Evolutionary conservation across 257 asterid species (phyloP), one percentile per base, ranked within the genome.

Genomic region (Leonotis leonurus): DNA sequence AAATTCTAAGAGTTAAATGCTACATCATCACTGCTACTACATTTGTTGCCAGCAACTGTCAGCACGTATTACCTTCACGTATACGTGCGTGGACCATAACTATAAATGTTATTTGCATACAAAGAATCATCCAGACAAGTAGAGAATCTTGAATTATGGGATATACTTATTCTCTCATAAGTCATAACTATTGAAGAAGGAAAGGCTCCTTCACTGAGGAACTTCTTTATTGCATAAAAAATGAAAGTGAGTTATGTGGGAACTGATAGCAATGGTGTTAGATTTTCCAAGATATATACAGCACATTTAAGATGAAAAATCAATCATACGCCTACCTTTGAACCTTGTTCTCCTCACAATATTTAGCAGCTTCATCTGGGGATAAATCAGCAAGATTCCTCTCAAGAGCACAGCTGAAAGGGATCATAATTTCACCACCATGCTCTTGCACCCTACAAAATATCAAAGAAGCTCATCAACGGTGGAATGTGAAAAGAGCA

Each of bases 391-490:
- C 80, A 74, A 93, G 95, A 46, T 80, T 80, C 73, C 89, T 89
- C 84, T 93, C 99, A 26, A 93, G 80, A 68, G 80, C 86, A 75
- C 96, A 84, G 64, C 99, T 93, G 75, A 93, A 82, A 73, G 99
- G 99, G 71, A 89, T 81, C 60, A 93, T 87, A 64, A 72, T 61
- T 68, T 81, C 99, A 71, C 92, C 99, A 54, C 99, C 99, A 75
- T 93, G 99, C 80, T 93, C 99, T 73, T 93, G 99, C 77, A 93
- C 97, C 99, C 99, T 93, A 68, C 46, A 66, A 63, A 69, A 56
- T 45, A 60, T 41, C 45, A 65, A 57, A 65, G 59, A 46, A 52
- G 64, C 58, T 29, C 33, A 59, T 57, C 50, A 65, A 60, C 45
- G 26, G 33, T 5, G 46, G 1, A 0, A 22, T 48, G 45, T 5